Conservation (phyloP, 2,329 filamentous ascomycete genomes). For the Blastomyces silverae region DNA sequence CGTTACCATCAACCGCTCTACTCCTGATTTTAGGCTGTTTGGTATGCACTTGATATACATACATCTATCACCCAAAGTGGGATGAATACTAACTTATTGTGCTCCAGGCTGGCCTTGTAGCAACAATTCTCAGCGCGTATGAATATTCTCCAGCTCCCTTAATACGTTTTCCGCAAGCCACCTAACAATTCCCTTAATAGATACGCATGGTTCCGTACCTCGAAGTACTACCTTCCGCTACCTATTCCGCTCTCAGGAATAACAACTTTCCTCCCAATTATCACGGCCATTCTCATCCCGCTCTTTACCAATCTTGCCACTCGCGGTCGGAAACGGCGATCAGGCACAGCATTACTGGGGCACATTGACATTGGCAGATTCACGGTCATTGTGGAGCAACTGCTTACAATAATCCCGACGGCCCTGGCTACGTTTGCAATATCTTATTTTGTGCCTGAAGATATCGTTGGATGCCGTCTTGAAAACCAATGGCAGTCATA, state of each 20-base stretch:
- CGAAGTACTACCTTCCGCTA: constrained; percentile 15
- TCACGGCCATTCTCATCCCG: constrained; percentile 9
- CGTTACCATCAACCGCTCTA: not conserved
- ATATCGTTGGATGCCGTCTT: constrained; percentile 17
- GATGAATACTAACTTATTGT: not conserved
- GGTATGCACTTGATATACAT: not conserved
- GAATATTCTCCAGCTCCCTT: not conserved
- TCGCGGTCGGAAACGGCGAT: not conserved
- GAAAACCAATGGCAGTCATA: constrained; percentile 18
- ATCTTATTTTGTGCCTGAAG: constrained; percentile 15
- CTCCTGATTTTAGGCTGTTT: constrained; percentile 3
- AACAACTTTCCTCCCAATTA: constrained; percentile 13
- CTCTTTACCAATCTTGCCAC: not conserved
- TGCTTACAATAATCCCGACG: constrained; percentile 12
- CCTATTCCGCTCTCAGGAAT: constrained; percentile 9
- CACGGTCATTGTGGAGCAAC: constrained; percentile 11
- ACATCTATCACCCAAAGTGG: not conserved
- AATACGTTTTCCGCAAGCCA: too few relatives aligned
- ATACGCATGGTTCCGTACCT: constrained; percentile 16
- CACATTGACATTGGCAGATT: not conserved
- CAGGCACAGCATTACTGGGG: not conserved
- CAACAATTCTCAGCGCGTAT: constrained; percentile 13
- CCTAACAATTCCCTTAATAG: constrained; percentile 7
- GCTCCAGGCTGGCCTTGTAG: constrained; percentile 9
- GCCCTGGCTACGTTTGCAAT: constrained; percentile 14